Conservation (phyloP, 805 yeast species). For the Kodamaea leandrae region DNA sequence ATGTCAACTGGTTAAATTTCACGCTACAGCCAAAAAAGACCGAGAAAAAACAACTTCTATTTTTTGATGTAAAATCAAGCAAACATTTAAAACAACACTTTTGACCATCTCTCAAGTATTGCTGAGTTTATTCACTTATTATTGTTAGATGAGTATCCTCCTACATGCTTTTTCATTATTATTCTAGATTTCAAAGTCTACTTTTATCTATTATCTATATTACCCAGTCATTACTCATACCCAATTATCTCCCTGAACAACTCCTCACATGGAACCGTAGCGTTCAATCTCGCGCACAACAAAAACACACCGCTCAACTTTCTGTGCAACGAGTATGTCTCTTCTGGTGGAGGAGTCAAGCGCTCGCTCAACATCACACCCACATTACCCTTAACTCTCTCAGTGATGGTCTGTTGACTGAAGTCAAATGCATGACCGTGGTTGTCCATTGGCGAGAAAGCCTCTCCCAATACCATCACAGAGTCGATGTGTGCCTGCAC, state of each 20-base stretch:
- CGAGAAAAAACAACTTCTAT: too few relatives aligned
- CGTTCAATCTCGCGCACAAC: constrained; percentile 80
- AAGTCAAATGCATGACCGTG: constrained; percentile 64
- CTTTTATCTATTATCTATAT: too few relatives aligned
- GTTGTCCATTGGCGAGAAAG: constrained; percentile 60
- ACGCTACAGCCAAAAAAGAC: too few relatives aligned
- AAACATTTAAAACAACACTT: too few relatives aligned
- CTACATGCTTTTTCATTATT: too few relatives aligned
- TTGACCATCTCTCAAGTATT: too few relatives aligned
- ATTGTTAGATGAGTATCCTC: too few relatives aligned
- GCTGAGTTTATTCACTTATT: too few relatives aligned
- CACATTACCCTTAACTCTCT: constrained; percentile 84
- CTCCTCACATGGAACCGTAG: constrained; percentile 76
- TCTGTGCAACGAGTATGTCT: constrained; percentile 93
- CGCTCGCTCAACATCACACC: constrained; percentile 89
- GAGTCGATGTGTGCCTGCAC: constrained; percentile 89
- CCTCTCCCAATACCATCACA: constrained; percentile 87
- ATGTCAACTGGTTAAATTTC: too few relatives aligned
- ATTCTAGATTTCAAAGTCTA: too few relatives aligned
- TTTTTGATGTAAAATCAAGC: too few relatives aligned
- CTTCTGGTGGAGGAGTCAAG: constrained; percentile 96
- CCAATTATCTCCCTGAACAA: constrained; percentile 78
- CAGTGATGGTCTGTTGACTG: constrained; percentile 85
- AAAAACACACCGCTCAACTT: constrained; percentile 92
- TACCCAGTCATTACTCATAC: constrained; percentile 18